These are phyloP conservation scores for Tolypocladium ophioglossoides DNA, from an alignment of 2,329 filamentous ascomycete genomes.

Conservation along the genomic window DNA sequence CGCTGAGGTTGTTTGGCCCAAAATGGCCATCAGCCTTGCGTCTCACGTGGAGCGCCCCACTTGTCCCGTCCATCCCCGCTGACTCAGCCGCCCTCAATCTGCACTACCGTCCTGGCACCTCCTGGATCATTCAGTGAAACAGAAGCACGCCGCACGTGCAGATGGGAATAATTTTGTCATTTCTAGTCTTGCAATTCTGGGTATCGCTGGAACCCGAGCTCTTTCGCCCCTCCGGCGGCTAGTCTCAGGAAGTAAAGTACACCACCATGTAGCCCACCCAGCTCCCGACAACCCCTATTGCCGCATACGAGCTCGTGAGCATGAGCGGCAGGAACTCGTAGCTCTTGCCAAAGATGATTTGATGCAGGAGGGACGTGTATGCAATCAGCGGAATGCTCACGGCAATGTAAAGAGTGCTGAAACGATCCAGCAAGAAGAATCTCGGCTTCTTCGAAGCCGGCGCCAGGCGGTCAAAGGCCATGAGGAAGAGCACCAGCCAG, in stretches of 20 bases:
- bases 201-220: constrained; percentile 9
- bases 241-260: constrained; percentile 54
- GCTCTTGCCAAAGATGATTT: constrained; percentile 67
- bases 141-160: background rate
- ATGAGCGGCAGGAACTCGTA: constrained; percentile 92
- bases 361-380: constrained; percentile 80
- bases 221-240: background rate
- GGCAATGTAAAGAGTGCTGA: constrained; percentile 81
- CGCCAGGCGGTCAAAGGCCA: constrained; percentile 77
- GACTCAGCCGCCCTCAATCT: constrained; percentile 11
- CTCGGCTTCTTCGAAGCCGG: constrained; percentile 71
- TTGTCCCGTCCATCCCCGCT: constrained; percentile 8
- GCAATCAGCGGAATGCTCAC: constrained; percentile 80
- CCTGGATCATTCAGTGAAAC: background rate
- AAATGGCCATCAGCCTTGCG: constrained; percentile 15
- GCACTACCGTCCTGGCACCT: constrained; percentile 1
- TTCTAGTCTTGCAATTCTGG: constrained; percentile 6
- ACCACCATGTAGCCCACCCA: constrained; percentile 93
- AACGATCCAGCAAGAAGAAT: constrained; percentile 83
- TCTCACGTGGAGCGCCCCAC: constrained; percentile 19
- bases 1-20: constrained; percentile 8
- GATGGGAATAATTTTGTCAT: background rate
- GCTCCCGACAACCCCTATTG: constrained; percentile 88
- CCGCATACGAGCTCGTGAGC: constrained; percentile 93
- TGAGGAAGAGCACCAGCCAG: constrained; percentile 80